Conservation (phyloP, 768 basidiomycete genomes). For the Paxillus rubicundulus region DNA sequence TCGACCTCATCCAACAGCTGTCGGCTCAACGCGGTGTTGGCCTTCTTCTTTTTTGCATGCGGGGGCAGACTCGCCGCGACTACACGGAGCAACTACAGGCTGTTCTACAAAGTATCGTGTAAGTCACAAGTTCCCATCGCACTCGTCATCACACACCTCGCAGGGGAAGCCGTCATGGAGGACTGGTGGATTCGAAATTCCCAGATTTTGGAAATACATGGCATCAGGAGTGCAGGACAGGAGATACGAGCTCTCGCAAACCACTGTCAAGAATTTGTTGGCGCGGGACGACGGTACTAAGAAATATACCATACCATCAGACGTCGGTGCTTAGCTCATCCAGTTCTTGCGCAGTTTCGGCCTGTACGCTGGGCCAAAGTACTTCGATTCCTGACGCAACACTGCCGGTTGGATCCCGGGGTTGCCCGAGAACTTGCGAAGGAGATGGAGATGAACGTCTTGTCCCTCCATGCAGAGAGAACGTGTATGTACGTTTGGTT, state of each 20-base stretch:
- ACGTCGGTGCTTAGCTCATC: conserved; percentile 23
- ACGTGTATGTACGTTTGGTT: not conserved
- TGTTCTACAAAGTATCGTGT: conserved; percentile 15
- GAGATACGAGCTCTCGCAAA: conserved; percentile 11
- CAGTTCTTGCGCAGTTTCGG: conserved; percentile 26
- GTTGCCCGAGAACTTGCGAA: conserved; percentile 21
- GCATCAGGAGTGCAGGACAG: conserved; percentile 3
- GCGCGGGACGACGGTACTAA: conserved; percentile 6
- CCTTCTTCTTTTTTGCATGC: conserved; percentile 19
- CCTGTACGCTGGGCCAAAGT: conserved; percentile 21
- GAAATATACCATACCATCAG: conserved; percentile 27
- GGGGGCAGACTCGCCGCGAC: conserved; percentile 4
- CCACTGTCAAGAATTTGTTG: conserved; percentile 17
- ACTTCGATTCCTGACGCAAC: conserved; percentile 24
- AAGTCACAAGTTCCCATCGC: conserved; percentile 11
- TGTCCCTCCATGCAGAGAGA: not conserved
- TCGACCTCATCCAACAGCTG: not conserved
- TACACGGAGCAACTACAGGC: conserved; percentile 7
- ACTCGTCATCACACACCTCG: conserved; percentile 17
- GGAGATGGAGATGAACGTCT: conserved; percentile 12
- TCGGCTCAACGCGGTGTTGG: conserved; percentile 6
- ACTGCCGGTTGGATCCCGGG: conserved; percentile 22
- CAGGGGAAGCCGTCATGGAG: conserved; percentile 21
- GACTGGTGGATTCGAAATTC: conserved; percentile 28
- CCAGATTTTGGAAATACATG: no score